These are phyloP conservation scores for Colletotrichum gigasporum DNA, from an alignment of 2,329 filamentous ascomycete species.

Conservation along the genomic window DNA sequence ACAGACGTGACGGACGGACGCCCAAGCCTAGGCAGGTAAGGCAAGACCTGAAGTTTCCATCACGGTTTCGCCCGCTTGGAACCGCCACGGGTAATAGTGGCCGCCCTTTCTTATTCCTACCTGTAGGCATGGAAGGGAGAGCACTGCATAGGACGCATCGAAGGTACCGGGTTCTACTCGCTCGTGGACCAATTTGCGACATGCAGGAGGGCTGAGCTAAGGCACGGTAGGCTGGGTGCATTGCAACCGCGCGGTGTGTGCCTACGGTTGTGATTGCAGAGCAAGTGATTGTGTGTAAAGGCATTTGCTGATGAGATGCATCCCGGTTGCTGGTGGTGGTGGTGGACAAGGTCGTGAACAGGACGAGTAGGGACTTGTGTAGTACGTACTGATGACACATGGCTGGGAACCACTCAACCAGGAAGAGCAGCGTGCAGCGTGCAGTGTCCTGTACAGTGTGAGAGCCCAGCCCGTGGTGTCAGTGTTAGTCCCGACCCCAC, in stretches of 20 bases:
- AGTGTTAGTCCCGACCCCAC: not conserved
- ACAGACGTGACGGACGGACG: not conserved
- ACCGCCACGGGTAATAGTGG: too few species aligned
- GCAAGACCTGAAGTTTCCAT: not conserved
- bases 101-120: too few species aligned
- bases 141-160: too few species aligned
- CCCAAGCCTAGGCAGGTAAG: not conserved
- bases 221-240: constrained; percentile 19
- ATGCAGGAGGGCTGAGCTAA: constrained; percentile 18
- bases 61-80: not conserved
- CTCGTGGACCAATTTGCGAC: constrained; percentile 2
- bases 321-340: too few species aligned
- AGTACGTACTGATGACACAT: too few species aligned
- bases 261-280: not conserved
- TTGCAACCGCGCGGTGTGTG: not conserved
- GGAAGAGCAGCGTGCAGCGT: too few species aligned
- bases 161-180: too few species aligned
- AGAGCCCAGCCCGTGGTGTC: not conserved
- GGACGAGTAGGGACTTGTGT: not conserved
- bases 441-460: not conserved
- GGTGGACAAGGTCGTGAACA: too few species aligned
- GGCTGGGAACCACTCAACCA: too few species aligned
- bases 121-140: too few species aligned
- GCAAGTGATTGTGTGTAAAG: not conserved
- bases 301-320: too few species aligned